phyloP scores from a whole-genome alignment of 2,329 filamentous ascomycete genomes.

The Cordyceps fumosorosea region DNA sequence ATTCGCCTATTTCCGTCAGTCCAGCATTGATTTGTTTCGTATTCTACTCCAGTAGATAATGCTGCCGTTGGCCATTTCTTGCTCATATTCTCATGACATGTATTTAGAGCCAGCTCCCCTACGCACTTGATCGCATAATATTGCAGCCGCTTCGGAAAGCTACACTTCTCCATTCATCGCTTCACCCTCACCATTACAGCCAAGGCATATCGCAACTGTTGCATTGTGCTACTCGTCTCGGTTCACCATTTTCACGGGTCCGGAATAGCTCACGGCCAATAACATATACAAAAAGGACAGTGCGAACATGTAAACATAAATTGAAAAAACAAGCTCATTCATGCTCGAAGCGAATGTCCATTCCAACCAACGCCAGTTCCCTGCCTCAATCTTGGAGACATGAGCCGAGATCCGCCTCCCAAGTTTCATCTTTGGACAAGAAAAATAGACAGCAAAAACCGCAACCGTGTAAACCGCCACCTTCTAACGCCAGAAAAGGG shows the following conservation, averaged over 20 bases:
- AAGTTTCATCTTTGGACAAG: neutral
- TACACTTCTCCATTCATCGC: neutral
- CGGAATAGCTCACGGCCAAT: neutral
- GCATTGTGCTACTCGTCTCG: conserved; percentile 2
- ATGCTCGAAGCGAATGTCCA: conserved; percentile 11
- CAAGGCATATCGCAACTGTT: neutral
- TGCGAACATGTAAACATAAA: neutral
- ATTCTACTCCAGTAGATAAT: too few species aligned
- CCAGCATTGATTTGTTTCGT: too few species aligned
- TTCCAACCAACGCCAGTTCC: conserved; percentile 6
- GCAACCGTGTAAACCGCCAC: neutral
- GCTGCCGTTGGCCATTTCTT: too few species aligned
- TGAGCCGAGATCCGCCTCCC: neutral
- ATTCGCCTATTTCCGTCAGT: too few species aligned
- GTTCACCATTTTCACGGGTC: neutral
- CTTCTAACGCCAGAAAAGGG: neutral
- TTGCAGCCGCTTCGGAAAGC: neutral
- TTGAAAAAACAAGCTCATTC: conserved; percentile 3
- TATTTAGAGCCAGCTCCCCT: too few species aligned
- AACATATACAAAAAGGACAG: conserved; percentile 9
- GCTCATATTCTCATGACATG: too few species aligned
- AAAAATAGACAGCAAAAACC: neutral
- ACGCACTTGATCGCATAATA: neutral
- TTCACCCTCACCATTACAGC: neutral
- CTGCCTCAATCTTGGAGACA: neutral